A percentile compares a stretch with the other conserved stretches of the same genome.
These are phyloP conservation scores for Eleusine indica DNA, from an alignment of 176 grass and related monocot species.

Conservation along the genomic window DNA sequence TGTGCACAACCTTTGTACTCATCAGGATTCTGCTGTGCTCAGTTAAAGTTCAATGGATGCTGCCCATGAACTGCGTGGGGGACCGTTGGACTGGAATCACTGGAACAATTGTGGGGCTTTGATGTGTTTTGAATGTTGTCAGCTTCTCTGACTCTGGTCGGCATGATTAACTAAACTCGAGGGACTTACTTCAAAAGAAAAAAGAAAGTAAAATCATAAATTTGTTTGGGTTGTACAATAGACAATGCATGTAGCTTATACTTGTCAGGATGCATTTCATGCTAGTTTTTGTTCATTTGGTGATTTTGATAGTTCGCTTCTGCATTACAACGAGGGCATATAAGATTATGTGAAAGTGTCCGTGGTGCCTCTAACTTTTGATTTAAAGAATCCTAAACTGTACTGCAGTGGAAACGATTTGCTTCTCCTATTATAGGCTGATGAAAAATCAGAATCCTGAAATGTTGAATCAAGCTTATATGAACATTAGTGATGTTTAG, in stretches of 20 bases:
- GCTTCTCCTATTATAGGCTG: background rate
- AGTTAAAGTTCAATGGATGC: constrained; percentile 4
- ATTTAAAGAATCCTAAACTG: background rate
- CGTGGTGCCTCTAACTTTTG: too few relatives aligned
- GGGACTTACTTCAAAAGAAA: background rate
- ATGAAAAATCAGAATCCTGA: background rate
- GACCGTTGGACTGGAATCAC: background rate
- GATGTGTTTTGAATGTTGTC: constrained; percentile 24
- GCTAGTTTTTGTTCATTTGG: background rate
- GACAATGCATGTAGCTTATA: background rate
- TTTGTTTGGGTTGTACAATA: background rate
- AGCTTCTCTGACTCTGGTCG: constrained; percentile 4
- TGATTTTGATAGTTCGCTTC: background rate
- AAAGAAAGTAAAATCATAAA: background rate
- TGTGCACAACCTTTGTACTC: constrained; percentile 2
- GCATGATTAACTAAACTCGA: background rate
- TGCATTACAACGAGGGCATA: background rate
- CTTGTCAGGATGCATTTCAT: too few relatives aligned
- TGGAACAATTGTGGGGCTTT: background rate
- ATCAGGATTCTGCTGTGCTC: constrained; percentile 14
- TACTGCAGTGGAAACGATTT: background rate
- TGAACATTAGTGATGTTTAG: background rate
- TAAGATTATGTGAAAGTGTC: background rate
- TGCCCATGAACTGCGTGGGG: background rate
- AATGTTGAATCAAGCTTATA: background rate